phyloP scores from a whole-genome alignment of 345 rosid species.

The Excoecaria cochinchinensis region DNA sequence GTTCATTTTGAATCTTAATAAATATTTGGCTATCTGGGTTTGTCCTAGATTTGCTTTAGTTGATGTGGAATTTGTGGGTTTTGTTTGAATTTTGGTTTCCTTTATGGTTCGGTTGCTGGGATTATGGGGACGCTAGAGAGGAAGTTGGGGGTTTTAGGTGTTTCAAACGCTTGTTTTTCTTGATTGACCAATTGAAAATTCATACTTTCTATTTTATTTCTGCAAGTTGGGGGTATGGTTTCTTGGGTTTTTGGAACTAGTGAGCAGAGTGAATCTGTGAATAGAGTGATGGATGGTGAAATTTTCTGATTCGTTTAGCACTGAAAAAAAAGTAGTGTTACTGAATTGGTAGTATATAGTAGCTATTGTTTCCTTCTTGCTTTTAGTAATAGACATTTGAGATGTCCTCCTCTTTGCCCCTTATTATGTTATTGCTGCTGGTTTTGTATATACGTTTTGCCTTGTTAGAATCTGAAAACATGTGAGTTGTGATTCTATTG shows the following conservation, averaged over 20 bases:
- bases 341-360: not conserved
- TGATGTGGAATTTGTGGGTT: slow-evolving; percentile 11
- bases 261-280: not conserved
- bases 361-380: not conserved
- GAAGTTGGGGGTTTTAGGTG: not conserved
- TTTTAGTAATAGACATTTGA: not conserved
- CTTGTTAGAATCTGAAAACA: not conserved
- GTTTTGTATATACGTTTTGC: not conserved
- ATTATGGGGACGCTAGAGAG: slow-evolving; percentile 7
- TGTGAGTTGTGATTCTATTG: not conserved
- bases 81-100: slow-evolving; percentile 15
- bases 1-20: not conserved
- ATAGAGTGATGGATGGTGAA: not conserved
- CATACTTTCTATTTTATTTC: not conserved
- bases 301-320: not conserved
- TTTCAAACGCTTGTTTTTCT: not conserved
- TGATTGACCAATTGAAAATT: not conserved
- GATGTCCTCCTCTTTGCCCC: not conserved
- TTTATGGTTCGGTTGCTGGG: slow-evolving; percentile 16
- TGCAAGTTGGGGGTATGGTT: not conserved
- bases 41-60: slow-evolving; percentile 21
- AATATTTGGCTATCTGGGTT: slow-evolving; percentile 20
- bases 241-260: not conserved
- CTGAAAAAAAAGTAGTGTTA: not conserved
- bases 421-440: not conserved